phyloP scores from a whole-genome alignment of 2,329 filamentous ascomycete genomes.

The Podosphaera fusca region DNA sequence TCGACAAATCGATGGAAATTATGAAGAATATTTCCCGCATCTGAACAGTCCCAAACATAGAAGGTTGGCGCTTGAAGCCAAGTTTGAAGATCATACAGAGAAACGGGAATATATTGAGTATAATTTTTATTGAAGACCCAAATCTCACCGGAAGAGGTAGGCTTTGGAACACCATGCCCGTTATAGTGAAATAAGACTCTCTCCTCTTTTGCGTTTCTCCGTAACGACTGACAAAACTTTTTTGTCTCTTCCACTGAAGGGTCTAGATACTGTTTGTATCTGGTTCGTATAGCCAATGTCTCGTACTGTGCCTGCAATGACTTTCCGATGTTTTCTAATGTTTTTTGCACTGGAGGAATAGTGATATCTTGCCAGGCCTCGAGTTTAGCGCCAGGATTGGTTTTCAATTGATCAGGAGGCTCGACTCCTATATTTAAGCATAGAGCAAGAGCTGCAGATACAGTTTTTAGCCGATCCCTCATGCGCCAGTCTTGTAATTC shows the following conservation, averaged over 20 bases:
- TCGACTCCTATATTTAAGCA: constrained; percentile 96
- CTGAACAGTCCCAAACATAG: constrained; percentile 94
- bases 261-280: constrained; percentile 92
- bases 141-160: constrained; percentile 85
- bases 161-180: constrained; percentile 87
- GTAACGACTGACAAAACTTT: constrained; percentile 77
- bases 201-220: constrained; percentile 86
- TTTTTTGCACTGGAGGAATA: constrained; percentile 55
- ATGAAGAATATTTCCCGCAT: constrained; percentile 81
- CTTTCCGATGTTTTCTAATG: constrained; percentile 86
- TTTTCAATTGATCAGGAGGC: constrained; percentile 90
- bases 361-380: constrained; percentile 96
- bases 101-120: constrained; percentile 95
- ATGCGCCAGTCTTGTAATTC: constrained; percentile 87
- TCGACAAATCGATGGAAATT: constrained; percentile 90
- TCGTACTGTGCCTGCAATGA: constrained; percentile 92
- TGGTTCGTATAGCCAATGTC: constrained; percentile 78
- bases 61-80: constrained; percentile 92
- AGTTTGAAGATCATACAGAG: constrained; percentile 78
- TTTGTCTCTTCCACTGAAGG: constrained; percentile 94
- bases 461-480: constrained; percentile 87
- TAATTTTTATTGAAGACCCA: constrained; percentile 99
- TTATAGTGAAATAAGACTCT: constrained; percentile 97
- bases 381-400: constrained; percentile 73
- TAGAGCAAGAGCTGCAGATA: constrained; percentile 79